Percentiles rank a stretch among this genome's conserved stretches.
Conservation (phyloP, 2,329 filamentous ascomycete species). For the Apiospora sp. region DNA sequence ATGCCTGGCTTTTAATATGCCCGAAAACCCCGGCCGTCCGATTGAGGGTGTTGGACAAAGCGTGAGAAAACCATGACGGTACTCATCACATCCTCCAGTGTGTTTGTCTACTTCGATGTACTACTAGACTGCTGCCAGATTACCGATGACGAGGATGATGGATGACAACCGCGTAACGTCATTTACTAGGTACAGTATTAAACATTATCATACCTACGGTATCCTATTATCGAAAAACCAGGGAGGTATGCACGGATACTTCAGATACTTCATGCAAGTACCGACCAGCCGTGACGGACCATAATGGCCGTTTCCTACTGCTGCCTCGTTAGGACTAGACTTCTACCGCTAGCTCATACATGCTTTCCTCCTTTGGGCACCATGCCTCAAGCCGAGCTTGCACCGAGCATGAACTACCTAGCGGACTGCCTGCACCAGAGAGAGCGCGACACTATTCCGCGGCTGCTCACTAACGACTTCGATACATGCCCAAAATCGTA, state of each 20-base stretch:
- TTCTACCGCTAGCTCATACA: neutral
- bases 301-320: neutral
- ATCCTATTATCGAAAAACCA: too few relatives aligned
- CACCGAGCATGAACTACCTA: conserved; percentile 11
- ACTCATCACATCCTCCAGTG: neutral
- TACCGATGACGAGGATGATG: conserved; percentile 6
- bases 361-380: neutral
- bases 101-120: neutral
- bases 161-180: conserved; percentile 10
- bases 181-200: conserved; percentile 1
- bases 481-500: conserved; percentile 1
- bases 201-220: conserved; percentile 4
- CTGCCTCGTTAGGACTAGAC: neutral
- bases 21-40: neutral
- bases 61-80: conserved; percentile 4
- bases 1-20: neutral
- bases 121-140: neutral
- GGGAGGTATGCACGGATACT: too few relatives aligned
- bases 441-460: conserved; percentile 9
- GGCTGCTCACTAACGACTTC: neutral
- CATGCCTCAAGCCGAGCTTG: conserved; percentile 3
- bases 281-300: neutral
- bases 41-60: neutral
- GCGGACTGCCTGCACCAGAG: conserved; percentile 5
- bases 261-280: neutral